Base-by-base conservation (phyloP, 768 basidiomycete species). In the Erythrobasidium yunnanense region DNA sequence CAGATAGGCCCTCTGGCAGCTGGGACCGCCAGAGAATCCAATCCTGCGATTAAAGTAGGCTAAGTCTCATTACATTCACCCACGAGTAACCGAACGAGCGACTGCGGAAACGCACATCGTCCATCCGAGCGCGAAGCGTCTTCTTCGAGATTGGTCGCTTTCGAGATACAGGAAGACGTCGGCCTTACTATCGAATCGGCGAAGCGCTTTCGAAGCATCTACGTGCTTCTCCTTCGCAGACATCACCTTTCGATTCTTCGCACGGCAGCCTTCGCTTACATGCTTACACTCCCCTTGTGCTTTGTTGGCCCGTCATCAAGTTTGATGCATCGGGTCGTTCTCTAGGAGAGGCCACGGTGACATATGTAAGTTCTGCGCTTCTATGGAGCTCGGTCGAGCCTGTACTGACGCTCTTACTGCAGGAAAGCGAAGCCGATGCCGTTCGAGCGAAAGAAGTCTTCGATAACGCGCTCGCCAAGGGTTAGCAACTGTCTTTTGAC, bases 21-120 rank as follows among this genome's bases (percentile, higher is more conserved):
- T 29, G 60, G 60, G 20, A 49, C 32, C 20, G 11, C 30, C 20
- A 49, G 49, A 38, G 65, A 66, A 0, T 35, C 35, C 2, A 65
- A 54, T 15, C 73, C 73, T 27, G 66, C 69, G 66, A 73, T 73
- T 65, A 73, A 70, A 68, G 73, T 73, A 69, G 69, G 72, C 53
- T 20, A 23, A 13, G 7, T 66, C 69, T 11, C 1, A 23, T 17
- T 45, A 17, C 53, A 17, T 52, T 35, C 35, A 29, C 17, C 25
- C 32, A 49, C 13, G 13, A 5, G 38, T n/a, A 42, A 42, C 38
- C 38, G 11, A 13, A 33, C 35, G 13, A 4, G 54, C 4, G 22
- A 2, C 55, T 42, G 11, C 38, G 11, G 38, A 11, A n/a, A 11
- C 38, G n/a, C n/a, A n/a, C n/a, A n/a, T n/a, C n/a, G n/a, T n/a